Percentiles rank a stretch among this genome's conserved stretches.
Conservation (phyloP, 345 rosid species). For the Aethionema arabicum region DNA sequence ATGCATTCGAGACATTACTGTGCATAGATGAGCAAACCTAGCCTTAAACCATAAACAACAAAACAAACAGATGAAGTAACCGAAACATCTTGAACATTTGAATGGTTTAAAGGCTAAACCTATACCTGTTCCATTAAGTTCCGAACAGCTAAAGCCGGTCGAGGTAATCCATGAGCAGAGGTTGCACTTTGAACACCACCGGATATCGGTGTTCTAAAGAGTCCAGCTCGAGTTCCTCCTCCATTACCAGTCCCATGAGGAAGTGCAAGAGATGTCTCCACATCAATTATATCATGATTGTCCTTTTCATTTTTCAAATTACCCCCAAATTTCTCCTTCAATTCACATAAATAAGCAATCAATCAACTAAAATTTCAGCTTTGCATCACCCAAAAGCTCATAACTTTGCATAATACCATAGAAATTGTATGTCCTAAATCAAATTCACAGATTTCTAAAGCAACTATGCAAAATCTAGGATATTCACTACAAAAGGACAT, state of each 20-base stretch:
- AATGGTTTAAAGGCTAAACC: background rate
- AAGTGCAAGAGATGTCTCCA: conserved; percentile 45
- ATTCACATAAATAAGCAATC: conserved; percentile 43
- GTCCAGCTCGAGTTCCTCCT: conserved; percentile 85
- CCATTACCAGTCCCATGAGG: conserved; percentile 48
- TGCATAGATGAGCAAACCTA: conserved; percentile 95
- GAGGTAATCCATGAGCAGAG: conserved; percentile 92
- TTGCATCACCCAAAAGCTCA: background rate
- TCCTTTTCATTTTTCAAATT: conserved; percentile 37
- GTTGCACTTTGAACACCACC: conserved; percentile 99
- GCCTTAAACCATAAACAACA: conserved; percentile 50
- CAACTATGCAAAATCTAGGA: background rate
- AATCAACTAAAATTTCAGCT: conserved; percentile 30
- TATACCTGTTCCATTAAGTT: conserved; percentile 96
- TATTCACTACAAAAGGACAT: background rate
- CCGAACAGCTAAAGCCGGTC: conserved; percentile 91
- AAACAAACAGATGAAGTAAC: conserved; percentile 7
- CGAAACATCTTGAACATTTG: background rate
- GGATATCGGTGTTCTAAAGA: conserved; percentile 94
- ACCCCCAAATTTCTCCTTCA: conserved; percentile 54
- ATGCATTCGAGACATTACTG: conserved; percentile 97
- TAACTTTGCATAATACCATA: background rate
- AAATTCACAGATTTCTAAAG: background rate
- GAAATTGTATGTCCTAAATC: background rate
- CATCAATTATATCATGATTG: conserved; percentile 39